Evolutionary conservation across 2,329 filamentous ascomycete genomes (phyloP).

Genomic region (Berkeleyomyces rouxiae): DNA sequence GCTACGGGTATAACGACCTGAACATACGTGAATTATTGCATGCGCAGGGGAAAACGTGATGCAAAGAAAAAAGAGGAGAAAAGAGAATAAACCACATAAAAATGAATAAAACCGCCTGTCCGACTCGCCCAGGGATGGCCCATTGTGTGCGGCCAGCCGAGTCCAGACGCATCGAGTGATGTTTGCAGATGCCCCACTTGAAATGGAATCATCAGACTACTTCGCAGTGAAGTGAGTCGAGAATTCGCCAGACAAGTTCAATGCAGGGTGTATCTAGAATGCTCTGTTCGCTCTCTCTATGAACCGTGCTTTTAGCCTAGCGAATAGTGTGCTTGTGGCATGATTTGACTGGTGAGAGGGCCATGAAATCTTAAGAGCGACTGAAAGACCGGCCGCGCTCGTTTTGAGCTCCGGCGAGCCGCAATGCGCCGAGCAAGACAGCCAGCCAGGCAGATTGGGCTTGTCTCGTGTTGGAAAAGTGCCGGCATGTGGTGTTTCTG

Average conservation of each 20-base stretch:
- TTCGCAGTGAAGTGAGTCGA: neutral
- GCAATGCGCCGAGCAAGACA: neutral
- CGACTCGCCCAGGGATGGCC: neutral
- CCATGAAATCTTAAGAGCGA: neutral
- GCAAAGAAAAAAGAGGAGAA: neutral
- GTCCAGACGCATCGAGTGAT: constrained; percentile 8
- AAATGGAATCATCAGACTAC: constrained; percentile 1
- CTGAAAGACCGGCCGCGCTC: neutral
- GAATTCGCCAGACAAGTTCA: neutral
- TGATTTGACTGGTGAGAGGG: neutral
- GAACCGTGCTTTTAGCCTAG: neutral
- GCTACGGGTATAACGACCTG: neutral
- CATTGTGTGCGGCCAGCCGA: neutral
- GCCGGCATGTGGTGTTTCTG: too few species aligned
- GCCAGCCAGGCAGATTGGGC: too few species aligned
- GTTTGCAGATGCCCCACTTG: constrained; percentile 9
- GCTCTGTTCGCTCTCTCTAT: neutral
- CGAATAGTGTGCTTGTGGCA: neutral
- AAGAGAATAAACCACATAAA: neutral
- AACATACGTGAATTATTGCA: neutral
- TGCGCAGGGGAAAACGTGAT: too few species aligned
- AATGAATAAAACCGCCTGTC: neutral
- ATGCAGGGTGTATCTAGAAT: neutral
- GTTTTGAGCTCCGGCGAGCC: neutral
- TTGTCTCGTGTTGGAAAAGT: too few species aligned